These are phyloP conservation scores for Biscutella laevigata DNA, from an alignment of 441 rosid species.

Conservation along the genomic window DNA sequence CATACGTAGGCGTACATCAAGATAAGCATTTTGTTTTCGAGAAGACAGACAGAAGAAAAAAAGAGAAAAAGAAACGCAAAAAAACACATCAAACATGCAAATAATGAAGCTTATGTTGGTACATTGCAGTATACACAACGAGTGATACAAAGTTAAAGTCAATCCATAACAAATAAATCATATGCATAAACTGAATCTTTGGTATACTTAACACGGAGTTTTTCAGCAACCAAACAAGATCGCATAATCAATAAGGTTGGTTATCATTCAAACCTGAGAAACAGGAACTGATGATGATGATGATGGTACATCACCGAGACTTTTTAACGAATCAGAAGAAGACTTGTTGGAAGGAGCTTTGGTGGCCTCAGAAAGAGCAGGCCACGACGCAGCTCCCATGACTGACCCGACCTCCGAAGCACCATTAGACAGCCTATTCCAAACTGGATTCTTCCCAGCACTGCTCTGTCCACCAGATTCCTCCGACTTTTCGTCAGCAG, in stretches of 20 bases:
- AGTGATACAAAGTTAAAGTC: conserved; percentile 20
- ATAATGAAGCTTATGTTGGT: neutral
- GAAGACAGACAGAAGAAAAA: neutral
- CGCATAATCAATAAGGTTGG: neutral
- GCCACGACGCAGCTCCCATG: conserved; percentile 83
- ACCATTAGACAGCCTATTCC: conserved; percentile 68
- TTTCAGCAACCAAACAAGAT: conserved; percentile 16
- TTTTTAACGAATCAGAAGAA: conserved; percentile 55
- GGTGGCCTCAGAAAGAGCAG: conserved; percentile 69
- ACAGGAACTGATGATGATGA: conserved; percentile 30
- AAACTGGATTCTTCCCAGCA: conserved; percentile 59
- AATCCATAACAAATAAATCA: conserved; percentile 33
- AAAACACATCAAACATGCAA: neutral
- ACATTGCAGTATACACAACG: conserved; percentile 8
- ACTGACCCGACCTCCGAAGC: conserved; percentile 45
- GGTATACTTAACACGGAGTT: conserved; percentile 23
- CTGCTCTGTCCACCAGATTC: conserved; percentile 32
- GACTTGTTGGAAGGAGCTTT: conserved; percentile 45
- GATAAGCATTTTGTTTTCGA: neutral
- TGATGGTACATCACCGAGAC: conserved; percentile 40
- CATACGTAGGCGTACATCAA: neutral
- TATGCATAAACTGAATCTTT: conserved; percentile 26
- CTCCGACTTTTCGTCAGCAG: conserved; percentile 36
- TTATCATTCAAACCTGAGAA: conserved; percentile 32
- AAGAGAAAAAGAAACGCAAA: neutral